A percentile compares a stretch with the other conserved stretches of the same genome.
These are phyloP conservation scores for Talaromyces proteolyticus DNA, from an alignment of 495 filamentous ascomycete genomes.

Conservation along the genomic window DNA sequence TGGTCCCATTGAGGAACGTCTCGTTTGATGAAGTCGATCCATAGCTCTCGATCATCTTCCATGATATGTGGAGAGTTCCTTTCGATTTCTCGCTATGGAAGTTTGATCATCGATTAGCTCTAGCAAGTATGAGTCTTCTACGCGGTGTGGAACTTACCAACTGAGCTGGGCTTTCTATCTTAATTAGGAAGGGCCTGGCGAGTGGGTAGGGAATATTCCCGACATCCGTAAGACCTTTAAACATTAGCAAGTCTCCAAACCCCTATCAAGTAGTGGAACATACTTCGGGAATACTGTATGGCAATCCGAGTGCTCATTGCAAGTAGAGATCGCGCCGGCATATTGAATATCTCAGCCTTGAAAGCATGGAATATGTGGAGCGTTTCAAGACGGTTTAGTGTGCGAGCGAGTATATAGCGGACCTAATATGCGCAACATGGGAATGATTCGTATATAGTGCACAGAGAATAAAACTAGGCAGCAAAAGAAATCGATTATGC, in stretches of 20 bases:
- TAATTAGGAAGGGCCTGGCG: conserved; percentile 52
- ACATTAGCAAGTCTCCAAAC: not conserved
- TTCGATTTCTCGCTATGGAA: conserved; percentile 49
- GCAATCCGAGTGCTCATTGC: conserved; percentile 38
- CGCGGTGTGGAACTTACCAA: too few species aligned
- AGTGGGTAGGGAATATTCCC: conserved; percentile 59
- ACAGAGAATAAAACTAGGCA: too few species aligned
- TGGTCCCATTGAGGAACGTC: conserved; percentile 59
- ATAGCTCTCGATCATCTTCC: conserved; percentile 55
- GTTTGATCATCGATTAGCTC: not conserved
- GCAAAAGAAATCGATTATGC: too few species aligned
- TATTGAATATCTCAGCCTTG: conserved; percentile 9
- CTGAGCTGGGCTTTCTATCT: conserved; percentile 60
- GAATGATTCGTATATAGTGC: too few species aligned
- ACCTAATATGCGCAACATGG: not conserved
- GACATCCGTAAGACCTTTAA: conserved; percentile 51
- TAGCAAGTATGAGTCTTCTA: not conserved
- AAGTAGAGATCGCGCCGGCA: conserved; percentile 36
- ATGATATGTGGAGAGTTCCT: conserved; percentile 58
- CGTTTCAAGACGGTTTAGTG: not conserved
- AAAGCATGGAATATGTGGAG: not conserved
- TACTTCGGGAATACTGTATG: conserved; percentile 40
- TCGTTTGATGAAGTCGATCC: conserved; percentile 61
- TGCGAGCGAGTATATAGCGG: not conserved
- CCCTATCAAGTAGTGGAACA: conserved; percentile 7